phyloP scores from a whole-genome alignment of 2,329 filamentous ascomycete species.

The Neopestalotiopsis sp. region DNA sequence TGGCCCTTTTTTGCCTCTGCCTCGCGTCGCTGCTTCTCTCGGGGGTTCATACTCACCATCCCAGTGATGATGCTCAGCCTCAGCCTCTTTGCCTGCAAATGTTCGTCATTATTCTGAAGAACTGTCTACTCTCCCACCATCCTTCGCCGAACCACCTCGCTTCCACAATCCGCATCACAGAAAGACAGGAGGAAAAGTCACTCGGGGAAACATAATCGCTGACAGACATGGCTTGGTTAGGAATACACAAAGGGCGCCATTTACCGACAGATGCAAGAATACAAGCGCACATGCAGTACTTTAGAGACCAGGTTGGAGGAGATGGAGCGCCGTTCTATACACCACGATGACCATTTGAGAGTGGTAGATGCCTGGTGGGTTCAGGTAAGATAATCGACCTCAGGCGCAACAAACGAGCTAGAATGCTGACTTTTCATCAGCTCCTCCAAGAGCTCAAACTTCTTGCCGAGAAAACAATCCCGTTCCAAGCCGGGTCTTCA shows the following conservation, averaged over 20 bases:
- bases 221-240: constrained; percentile 56
- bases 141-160: constrained; percentile 31
- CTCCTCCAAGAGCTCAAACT: constrained; percentile 69
- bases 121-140: constrained; percentile 29
- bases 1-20: neutral
- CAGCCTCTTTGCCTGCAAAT: constrained; percentile 34
- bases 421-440: constrained; percentile 44
- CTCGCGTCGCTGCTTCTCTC: constrained; percentile 24
- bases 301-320: constrained; percentile 83
- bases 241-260: constrained; percentile 96
- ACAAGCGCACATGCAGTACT: constrained; percentile 86
- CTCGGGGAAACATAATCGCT: constrained; percentile 35
- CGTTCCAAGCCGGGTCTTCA: constrained; percentile 38
- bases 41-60: constrained; percentile 39
- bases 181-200: constrained; percentile 25
- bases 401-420: neutral
- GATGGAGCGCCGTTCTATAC: constrained; percentile 75
- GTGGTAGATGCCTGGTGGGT: constrained; percentile 93
- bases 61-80: constrained; percentile 39
- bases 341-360: constrained; percentile 92
- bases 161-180: constrained; percentile 36
- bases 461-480: constrained; percentile 57
- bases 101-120: constrained; percentile 24
- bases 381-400: constrained; percentile 67
- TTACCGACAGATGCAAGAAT: constrained; percentile 96